Percentiles rank a stretch among this genome's conserved stretches.
phyloP scores from a whole-genome alignment of 768 basidiomycete species.

The Hebeloma cylindrosporum region DNA sequence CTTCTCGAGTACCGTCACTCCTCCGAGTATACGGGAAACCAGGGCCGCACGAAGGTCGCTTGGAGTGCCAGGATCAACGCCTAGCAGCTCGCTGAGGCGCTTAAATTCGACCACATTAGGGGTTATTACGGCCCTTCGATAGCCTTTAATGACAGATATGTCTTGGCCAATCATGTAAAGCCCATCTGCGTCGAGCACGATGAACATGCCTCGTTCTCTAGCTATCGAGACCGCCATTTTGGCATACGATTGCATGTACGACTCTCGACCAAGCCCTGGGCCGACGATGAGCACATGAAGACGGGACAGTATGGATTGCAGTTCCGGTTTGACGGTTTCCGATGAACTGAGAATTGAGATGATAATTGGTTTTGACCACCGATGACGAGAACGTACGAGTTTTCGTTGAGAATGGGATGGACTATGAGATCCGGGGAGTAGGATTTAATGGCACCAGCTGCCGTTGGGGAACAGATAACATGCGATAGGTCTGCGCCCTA shows the following conservation, averaged over 20 bases:
- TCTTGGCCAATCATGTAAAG: constrained; percentile 82
- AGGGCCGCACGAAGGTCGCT: constrained; percentile 58
- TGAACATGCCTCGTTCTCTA: constrained; percentile 70
- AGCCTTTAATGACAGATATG: constrained; percentile 73
- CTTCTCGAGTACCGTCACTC: constrained; percentile 90
- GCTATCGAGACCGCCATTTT: constrained; percentile 76
- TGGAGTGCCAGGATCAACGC: constrained; percentile 55
- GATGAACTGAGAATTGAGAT: constrained; percentile 37
- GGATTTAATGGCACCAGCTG: constrained; percentile 91
- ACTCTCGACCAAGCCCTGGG: constrained; percentile 89
- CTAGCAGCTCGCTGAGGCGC: constrained; percentile 74
- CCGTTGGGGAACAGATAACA: constrained; percentile 94
- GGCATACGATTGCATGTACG: constrained; percentile 86
- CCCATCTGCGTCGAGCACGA: constrained; percentile 95
- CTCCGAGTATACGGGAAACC: constrained; percentile 76
- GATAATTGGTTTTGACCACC: neutral
- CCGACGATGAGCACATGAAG: constrained; percentile 93
- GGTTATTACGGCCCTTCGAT: constrained; percentile 84
- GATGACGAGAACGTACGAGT: constrained; percentile 44
- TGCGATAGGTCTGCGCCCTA: constrained; percentile 95
- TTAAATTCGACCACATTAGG: constrained; percentile 95
- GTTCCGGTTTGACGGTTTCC: constrained; percentile 46
- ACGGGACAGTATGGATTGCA: constrained; percentile 73
- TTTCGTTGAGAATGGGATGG: constrained; percentile 82
- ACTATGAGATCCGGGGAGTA: constrained; percentile 98